Percentiles rank a stretch among this genome's conserved stretches.
phyloP scores from a whole-genome alignment of 305 asterid genomes.

The Caryopteris hybrid region DNA sequence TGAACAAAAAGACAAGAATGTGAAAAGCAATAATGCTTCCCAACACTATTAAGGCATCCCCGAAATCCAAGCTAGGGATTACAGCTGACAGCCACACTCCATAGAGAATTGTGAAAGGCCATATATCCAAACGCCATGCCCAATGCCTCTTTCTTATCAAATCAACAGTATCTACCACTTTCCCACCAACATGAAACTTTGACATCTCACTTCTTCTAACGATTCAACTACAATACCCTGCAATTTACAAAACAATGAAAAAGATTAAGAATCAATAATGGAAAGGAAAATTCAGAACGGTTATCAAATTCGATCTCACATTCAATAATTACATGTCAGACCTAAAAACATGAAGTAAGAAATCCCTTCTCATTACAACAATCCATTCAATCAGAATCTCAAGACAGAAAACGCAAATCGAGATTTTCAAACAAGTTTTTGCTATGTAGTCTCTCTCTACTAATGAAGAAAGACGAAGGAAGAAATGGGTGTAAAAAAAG shows the following conservation, averaged over 20 bases:
- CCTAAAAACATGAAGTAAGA: not conserved
- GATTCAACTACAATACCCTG: slow-evolving; percentile 24
- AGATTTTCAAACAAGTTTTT: too few species aligned
- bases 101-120: slow-evolving; percentile 75
- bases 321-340: not conserved
- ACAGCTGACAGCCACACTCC: slow-evolving; percentile 68
- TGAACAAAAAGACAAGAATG: slow-evolving; percentile 74
- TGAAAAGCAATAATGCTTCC: slow-evolving; percentile 61
- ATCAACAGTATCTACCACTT: slow-evolving; percentile 93
- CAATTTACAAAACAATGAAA: slow-evolving; percentile 8
- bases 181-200: slow-evolving; percentile 81
- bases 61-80: slow-evolving; percentile 75
- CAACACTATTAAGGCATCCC: slow-evolving; percentile 74
- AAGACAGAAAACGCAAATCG: too few species aligned
- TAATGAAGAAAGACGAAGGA: too few species aligned
- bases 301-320: not conserved
- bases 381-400: too few species aligned
- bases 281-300: not conserved
- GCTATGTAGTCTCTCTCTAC: too few species aligned
- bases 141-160: slow-evolving; percentile 69
- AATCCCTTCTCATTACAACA: not conserved
- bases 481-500: too few species aligned
- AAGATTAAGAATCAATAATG: not conserved
- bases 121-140: slow-evolving; percentile 86
- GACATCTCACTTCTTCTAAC: slow-evolving; percentile 47